A percentile compares a stretch with the other conserved stretches of the same genome.
These are phyloP conservation scores for Moesziomyces aphidis DNA, from an alignment of 1,284 basidiomycete genomes.

Conservation along the genomic window DNA sequence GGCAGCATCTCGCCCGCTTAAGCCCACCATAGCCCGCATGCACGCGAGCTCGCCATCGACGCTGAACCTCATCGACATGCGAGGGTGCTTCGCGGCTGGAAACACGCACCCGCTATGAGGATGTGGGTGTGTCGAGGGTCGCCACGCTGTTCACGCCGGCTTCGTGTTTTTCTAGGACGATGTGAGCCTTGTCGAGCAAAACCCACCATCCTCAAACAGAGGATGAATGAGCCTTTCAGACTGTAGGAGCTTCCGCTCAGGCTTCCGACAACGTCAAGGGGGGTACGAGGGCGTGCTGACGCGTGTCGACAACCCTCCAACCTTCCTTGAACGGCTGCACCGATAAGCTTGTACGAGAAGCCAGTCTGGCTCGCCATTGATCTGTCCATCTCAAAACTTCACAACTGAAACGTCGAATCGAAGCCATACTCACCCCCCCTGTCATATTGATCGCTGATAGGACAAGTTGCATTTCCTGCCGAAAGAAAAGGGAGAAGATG, in stretches of 20 bases:
- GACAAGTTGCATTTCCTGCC: neutral
- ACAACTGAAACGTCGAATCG: neutral
- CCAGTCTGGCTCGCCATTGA: neutral
- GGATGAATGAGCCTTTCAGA: neutral
- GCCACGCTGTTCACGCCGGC: neutral
- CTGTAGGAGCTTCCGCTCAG: neutral
- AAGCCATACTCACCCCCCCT: conserved; percentile 2
- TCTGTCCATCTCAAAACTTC: neutral
- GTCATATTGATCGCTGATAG: neutral
- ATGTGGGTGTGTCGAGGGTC: neutral
- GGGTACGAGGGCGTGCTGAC: neutral
- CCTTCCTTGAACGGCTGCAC: neutral
- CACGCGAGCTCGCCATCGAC: neutral
- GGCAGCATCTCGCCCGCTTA: conserved; percentile 4
- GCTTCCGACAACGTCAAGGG: neutral
- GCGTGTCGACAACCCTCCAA: neutral
- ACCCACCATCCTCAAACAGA: neutral
- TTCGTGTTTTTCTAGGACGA: conserved; percentile 2
- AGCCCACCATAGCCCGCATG: neutral
- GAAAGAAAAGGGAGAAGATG: neutral
- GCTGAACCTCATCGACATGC: neutral
- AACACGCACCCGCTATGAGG: neutral
- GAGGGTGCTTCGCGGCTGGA: neutral
- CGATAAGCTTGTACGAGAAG: neutral
- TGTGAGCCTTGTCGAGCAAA: conserved; percentile 4